A percentile compares a stretch with the other conserved stretches of the same genome.
These are phyloP conservation scores for Thuja plicata DNA, from an alignment of 83 land plant genomes.

Conservation along the genomic window DNA sequence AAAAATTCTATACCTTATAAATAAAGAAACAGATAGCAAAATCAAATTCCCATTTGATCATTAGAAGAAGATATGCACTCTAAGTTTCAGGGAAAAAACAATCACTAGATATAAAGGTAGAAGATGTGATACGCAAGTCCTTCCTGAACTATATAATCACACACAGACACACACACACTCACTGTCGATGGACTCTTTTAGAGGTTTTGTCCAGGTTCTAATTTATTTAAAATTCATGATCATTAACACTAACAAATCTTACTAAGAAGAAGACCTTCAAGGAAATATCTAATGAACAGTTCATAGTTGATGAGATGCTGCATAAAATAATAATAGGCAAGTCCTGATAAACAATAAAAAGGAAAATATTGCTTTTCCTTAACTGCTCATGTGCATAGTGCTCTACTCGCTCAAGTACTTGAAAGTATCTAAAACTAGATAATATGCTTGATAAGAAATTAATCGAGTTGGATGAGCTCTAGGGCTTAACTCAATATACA, in stretches of 20 bases:
- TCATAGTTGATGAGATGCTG: neutral
- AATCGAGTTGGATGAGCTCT: too few relatives aligned
- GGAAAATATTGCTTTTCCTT: too few relatives aligned
- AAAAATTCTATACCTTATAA: neutral
- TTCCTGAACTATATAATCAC: neutral
- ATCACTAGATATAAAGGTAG: neutral
- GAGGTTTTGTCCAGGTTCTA: neutral
- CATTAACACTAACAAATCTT: neutral
- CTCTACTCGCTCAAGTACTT: too few relatives aligned
- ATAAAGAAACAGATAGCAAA: neutral
- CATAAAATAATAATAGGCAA: neutral
- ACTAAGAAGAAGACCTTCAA: neutral
- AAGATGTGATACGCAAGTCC: neutral
- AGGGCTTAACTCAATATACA: too few relatives aligned
- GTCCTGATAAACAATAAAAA: neutral
- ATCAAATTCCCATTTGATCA: neutral
- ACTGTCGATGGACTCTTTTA: neutral
- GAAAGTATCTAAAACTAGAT: too few relatives aligned
- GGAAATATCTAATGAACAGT: neutral
- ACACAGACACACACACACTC: neutral
- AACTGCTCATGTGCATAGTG: too few relatives aligned
- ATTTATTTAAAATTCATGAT: neutral
- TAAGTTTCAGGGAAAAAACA: neutral
- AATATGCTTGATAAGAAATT: too few relatives aligned
- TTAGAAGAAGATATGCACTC: neutral